Evolutionary conservation across 768 basidiomycete genomes (phyloP).

Genomic region (Pisolithus albus): DNA sequence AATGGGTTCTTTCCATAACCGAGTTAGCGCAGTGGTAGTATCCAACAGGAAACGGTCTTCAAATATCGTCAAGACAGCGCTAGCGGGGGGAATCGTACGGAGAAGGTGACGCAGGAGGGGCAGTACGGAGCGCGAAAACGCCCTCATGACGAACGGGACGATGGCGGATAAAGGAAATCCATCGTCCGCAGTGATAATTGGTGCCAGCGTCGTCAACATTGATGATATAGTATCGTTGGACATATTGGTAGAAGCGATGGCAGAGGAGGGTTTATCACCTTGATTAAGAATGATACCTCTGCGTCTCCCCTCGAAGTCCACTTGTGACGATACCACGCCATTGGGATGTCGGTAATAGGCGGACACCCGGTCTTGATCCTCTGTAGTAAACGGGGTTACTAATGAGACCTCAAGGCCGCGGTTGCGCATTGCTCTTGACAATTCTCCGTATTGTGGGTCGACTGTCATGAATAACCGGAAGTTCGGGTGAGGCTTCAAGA

Average conservation of each 20-base stretch:
- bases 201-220: not conserved
- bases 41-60: constrained; percentile 11
- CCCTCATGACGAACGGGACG: constrained; percentile 23
- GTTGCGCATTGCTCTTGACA: constrained; percentile 98
- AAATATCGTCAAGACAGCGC: constrained; percentile 14
- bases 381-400: constrained; percentile 27
- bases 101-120: constrained; percentile 21
- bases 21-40: constrained; percentile 8
- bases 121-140: constrained; percentile 7
- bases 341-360: constrained; percentile 46
- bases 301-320: constrained; percentile 19
- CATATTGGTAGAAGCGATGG: constrained; percentile 33
- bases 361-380: constrained; percentile 42
- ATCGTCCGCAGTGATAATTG: constrained; percentile 12
- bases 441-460: constrained; percentile 85
- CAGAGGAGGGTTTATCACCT: not conserved
- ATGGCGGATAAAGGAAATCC: constrained; percentile 13
- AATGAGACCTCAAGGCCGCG: constrained; percentile 83
- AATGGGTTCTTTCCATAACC: constrained; percentile 9
- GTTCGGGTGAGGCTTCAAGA: constrained; percentile 74
- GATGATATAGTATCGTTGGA: constrained; percentile 42
- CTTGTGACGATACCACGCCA: constrained; percentile 2
- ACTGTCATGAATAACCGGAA: constrained; percentile 94
- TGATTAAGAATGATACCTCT: constrained; percentile 14
- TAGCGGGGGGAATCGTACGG: constrained; percentile 3